Evolutionary conservation across 2,329 filamentous ascomycete genomes (phyloP), one percentile per base, ranked within the genome.

Genomic region (Whalleya microplaca): DNA sequence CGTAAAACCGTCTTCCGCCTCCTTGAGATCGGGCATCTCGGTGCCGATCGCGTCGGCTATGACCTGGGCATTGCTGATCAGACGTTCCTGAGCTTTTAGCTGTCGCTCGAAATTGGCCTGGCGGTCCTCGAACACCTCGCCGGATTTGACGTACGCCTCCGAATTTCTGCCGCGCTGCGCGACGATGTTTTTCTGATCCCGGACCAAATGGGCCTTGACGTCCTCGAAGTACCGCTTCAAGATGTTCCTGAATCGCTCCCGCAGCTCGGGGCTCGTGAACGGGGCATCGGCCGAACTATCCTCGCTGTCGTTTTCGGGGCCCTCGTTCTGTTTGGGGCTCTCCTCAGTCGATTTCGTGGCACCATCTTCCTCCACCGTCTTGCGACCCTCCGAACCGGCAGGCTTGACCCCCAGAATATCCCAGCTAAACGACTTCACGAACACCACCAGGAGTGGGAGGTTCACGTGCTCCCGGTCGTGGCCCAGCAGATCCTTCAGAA

Each of bases 61-160:
- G 18, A 93, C 85, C 71, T 99, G 96, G 0, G 94, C 92, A 72
- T 96, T 98, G 20, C 91, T 80, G 21, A 96, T 82, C 2, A 99
- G 82, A 63, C 93, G 92, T 71, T 99, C 95, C 70, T 98, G 92
- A 0, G 89, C 83, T 74, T 98, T 99, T 54, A 93, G 81, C 65
- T 95, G 90, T 73, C 93, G 97, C 72, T 99, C 96, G 65, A 96
- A 96, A 70, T 93, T 98, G 51, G 92, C 86, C 72, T 99, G 95
- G 48, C 95, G 89, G 69, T 99, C 95, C 72, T 99, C 95, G 63
- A 99, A 98, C 4, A 99, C 94, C 71, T 99, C 95, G 2, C 95
- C 95, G 40, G 95, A 98, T 70, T 97, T 97, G 67, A 99, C 94
- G 68, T 99, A 99, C 5, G 94, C 95, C 74, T 99, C 95, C 0